A percentile compares a stretch with the other conserved stretches of the same genome.
Evolutionary conservation across 352 stramenopile species (phyloP).

Genomic region (Globisporangium canariense): DNA sequence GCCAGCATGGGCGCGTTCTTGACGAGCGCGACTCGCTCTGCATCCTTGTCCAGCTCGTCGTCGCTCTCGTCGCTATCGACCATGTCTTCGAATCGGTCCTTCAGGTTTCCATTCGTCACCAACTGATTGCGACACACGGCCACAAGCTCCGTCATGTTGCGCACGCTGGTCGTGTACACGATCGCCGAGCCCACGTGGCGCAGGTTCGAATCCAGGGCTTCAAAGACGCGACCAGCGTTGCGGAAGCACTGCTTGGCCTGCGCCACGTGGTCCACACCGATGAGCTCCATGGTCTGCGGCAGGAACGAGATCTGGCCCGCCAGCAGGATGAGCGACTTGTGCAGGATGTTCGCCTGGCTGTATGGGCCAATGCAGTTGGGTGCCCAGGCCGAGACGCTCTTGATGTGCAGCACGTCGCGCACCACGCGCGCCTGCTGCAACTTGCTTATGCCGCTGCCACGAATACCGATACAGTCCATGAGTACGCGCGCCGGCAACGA

Average conservation of each 20-base stretch:
- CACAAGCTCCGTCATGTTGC: constrained; percentile 10
- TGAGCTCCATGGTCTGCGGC: constrained; percentile 93
- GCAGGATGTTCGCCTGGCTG: constrained; percentile 95
- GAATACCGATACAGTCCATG: constrained; percentile 90
- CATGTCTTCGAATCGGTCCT: constrained; percentile 51
- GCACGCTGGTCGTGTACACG: constrained; percentile 46
- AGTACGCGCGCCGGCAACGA: constrained; percentile 72
- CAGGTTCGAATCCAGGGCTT: constrained; percentile 78
- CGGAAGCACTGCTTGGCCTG: constrained; percentile 55
- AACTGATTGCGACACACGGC: constrained; percentile 23
- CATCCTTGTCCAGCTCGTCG: constrained; percentile 66
- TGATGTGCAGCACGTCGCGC: constrained; percentile 93
- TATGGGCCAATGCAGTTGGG: constrained; percentile 99
- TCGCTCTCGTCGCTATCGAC: constrained; percentile 75
- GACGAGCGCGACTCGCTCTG: constrained; percentile 39
- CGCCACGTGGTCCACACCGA: constrained; percentile 34
- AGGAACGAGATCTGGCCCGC: constrained; percentile 97
- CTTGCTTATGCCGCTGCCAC: constrained; percentile 63
- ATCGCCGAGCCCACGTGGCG: constrained; percentile 64
- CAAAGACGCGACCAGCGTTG: constrained; percentile 65
- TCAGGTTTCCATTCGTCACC: constrained; percentile 41
- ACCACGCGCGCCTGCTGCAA: constrained; percentile 48
- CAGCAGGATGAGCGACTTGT: constrained; percentile 89
- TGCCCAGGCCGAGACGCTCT: constrained; percentile 96
- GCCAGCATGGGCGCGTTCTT: constrained; percentile 50